phyloP scores from a whole-genome alignment of 768 basidiomycete species.

The Phylloporus sp. region DNA sequence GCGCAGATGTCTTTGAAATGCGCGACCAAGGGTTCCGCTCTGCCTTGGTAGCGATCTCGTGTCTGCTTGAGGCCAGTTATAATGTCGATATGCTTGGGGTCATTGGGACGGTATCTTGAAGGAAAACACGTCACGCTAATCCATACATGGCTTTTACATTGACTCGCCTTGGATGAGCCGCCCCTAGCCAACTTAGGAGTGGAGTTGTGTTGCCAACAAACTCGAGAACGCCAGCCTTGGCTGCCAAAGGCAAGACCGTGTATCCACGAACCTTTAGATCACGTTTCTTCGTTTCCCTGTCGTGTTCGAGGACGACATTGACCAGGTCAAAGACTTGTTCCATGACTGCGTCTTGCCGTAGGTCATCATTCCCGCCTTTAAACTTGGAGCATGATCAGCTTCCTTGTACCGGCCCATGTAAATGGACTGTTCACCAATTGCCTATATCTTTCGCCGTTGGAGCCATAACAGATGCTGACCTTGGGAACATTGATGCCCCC shows the following conservation, averaged over 20 bases:
- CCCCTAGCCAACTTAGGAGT: constrained; percentile 56
- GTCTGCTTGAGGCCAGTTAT: constrained; percentile 27
- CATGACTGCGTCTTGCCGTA: constrained; percentile 98
- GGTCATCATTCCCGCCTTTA: constrained; percentile 88
- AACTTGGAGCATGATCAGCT: constrained; percentile 49
- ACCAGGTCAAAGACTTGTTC: constrained; percentile 94
- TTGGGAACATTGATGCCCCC: constrained; percentile 87
- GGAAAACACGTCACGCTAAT: background rate
- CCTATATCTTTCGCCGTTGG: constrained; percentile 60
- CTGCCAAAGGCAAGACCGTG: constrained; percentile 81
- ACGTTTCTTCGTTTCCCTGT: constrained; percentile 74
- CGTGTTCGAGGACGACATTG: constrained; percentile 68
- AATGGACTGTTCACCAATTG: constrained; percentile 62
- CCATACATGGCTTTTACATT: background rate
- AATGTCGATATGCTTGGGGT: constrained; percentile 39
- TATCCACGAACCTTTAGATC: constrained; percentile 76
- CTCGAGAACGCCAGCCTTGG: constrained; percentile 82
- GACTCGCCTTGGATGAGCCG: constrained; percentile 60
- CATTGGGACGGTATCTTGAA: constrained; percentile 63
- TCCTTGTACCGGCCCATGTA: background rate
- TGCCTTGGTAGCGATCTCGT: constrained; percentile 30
- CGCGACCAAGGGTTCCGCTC: constrained; percentile 29
- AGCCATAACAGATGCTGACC: constrained; percentile 65
- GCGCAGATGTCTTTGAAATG: constrained; percentile 38
- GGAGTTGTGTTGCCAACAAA: constrained; percentile 80